phyloP scores from a whole-genome alignment of 2,329 filamentous ascomycete genomes.

The Ilyonectria mors-panacis region DNA sequence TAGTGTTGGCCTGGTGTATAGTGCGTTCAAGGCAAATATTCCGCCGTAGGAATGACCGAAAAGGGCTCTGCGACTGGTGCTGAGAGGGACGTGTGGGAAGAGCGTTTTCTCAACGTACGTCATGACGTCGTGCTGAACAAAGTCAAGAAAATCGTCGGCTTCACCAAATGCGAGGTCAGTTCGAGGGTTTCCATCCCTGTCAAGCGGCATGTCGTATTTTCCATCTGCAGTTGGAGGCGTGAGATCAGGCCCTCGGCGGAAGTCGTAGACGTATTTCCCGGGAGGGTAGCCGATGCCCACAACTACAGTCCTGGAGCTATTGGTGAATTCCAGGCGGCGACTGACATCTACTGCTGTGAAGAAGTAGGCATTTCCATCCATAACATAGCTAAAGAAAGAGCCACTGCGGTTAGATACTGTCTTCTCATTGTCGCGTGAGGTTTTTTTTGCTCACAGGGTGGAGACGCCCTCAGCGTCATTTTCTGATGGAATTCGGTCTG shows the following conservation, averaged over 20 bases:
- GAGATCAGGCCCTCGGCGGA: conserved; percentile 49
- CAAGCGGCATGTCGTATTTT: conserved; percentile 44
- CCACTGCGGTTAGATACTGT: neutral
- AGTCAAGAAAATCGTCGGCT: conserved; percentile 60
- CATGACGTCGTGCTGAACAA: conserved; percentile 58
- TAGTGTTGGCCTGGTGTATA: conserved; percentile 57
- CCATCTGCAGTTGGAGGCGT: conserved; percentile 46
- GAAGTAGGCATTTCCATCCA: conserved; percentile 55
- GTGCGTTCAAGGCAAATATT: conserved; percentile 61
- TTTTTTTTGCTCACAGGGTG: conserved; percentile 44
- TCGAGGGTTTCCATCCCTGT: conserved; percentile 42
- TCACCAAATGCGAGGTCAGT: conserved; percentile 54
- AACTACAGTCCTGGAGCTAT: conserved; percentile 48
- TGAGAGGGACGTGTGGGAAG: conserved; percentile 49
- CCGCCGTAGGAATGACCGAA: conserved; percentile 66
- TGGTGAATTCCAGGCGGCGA: conserved; percentile 44
- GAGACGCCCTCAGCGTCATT: conserved; percentile 36
- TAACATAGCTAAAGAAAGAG: conserved; percentile 48
- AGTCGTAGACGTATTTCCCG: conserved; percentile 48
- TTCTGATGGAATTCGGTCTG: conserved; percentile 33
- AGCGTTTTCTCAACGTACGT: conserved; percentile 49
- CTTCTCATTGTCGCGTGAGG: neutral
- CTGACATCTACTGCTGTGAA: conserved; percentile 52
- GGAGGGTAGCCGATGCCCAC: conserved; percentile 53
- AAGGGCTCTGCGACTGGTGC: conserved; percentile 58